phyloP scores from a whole-genome alignment of 768 basidiomycete genomes.

The Suillus bovinus region DNA sequence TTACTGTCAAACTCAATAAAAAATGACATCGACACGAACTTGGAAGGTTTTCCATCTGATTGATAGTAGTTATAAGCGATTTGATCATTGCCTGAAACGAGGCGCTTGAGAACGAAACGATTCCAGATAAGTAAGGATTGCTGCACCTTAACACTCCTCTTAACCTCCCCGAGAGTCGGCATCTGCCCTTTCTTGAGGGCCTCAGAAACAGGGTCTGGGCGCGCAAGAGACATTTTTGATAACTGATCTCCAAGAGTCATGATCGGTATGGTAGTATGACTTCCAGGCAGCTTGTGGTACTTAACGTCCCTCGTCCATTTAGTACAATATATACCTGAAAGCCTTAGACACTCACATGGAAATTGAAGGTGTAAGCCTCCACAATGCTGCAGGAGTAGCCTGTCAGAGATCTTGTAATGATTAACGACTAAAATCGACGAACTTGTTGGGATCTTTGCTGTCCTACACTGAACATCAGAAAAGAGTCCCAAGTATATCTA shows the following conservation, averaged over 20 bases:
- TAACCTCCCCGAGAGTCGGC: conserved; percentile 81
- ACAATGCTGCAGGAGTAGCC: conserved; percentile 55
- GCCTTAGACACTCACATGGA: conserved; percentile 48
- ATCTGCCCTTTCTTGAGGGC: conserved; percentile 59
- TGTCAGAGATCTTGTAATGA: conserved; percentile 12
- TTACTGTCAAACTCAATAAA: conserved; percentile 7
- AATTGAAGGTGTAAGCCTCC: conserved; percentile 88
- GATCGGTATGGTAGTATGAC: conserved; percentile 59
- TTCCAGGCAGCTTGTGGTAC: conserved; percentile 72
- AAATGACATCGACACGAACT: conserved; percentile 45
- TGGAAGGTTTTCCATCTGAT: conserved; percentile 77
- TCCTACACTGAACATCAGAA: conserved; percentile 48
- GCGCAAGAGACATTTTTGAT: conserved; percentile 48
- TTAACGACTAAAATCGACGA: conserved; percentile 21
- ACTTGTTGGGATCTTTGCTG: conserved; percentile 84
- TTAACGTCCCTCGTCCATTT: conserved; percentile 28
- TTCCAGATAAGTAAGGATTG: neutral
- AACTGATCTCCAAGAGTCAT: conserved; percentile 70
- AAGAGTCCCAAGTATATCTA: neutral
- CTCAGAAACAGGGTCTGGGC: conserved; percentile 57
- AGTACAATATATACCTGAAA: neutral
- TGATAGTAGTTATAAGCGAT: conserved; percentile 75
- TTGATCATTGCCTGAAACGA: conserved; percentile 64
- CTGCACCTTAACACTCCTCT: conserved; percentile 73
- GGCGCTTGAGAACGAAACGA: conserved; percentile 2